Evolutionary conservation across 148 eudicot genomes (phyloP).

Genomic region (Rhododendron kiyosumense): DNA sequence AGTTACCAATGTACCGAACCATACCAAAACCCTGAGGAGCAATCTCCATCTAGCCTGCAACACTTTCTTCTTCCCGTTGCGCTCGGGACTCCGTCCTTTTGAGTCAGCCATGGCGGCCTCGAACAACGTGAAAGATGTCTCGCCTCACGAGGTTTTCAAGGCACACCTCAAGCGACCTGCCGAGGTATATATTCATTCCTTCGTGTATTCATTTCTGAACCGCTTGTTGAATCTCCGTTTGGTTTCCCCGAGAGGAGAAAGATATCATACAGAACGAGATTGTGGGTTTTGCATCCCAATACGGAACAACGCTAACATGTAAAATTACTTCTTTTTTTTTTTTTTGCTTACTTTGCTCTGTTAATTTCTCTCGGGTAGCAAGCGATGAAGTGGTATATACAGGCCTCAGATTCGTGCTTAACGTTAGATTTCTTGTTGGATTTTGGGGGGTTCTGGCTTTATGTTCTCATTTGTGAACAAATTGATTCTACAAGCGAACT

Average conservation of each 20-base stretch:
- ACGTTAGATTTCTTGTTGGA: not conserved
- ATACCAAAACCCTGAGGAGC: too few relatives aligned
- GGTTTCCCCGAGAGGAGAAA: not conserved
- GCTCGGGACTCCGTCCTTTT: not conserved
- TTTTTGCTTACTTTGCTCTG: too few relatives aligned
- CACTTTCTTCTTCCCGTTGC: not conserved
- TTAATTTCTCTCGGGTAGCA: not conserved
- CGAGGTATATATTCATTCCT: conserved; percentile 22
- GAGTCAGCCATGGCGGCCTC: conserved; percentile 31
- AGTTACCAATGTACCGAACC: too few relatives aligned
- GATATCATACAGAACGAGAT: not conserved
- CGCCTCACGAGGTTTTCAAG: conserved; percentile 44
- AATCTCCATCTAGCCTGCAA: too few relatives aligned
- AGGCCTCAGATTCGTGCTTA: not conserved
- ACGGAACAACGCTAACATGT: too few relatives aligned
- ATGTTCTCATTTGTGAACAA: not conserved
- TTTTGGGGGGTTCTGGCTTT: not conserved
- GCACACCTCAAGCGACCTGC: conserved; percentile 49
- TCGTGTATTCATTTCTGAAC: not conserved
- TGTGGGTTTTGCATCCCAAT: not conserved
- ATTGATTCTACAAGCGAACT: not conserved
- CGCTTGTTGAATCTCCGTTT: not conserved
- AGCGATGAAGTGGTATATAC: not conserved
- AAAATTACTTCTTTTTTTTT: too few relatives aligned
- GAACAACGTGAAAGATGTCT: conserved; percentile 40